Evolutionary conservation across 78 protist genomes (phyloP), one percentile per base, ranked within the genome.

Genomic region (Protostelium mycophagum): DNA sequence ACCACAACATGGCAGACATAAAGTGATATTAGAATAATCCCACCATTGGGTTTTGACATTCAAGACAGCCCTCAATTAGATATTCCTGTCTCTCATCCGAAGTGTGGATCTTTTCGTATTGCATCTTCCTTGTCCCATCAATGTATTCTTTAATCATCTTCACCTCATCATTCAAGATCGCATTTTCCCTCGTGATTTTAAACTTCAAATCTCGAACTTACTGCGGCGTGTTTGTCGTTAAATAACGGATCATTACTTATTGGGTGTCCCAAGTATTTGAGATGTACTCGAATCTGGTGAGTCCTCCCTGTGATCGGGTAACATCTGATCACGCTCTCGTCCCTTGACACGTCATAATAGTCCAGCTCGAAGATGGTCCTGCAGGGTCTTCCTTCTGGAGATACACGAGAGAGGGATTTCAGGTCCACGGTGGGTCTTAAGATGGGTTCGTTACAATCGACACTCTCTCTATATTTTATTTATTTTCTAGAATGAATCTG

Each of bases 201-300:
- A n/a, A n/a, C n/a, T n/a, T n/a, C n/a, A n/a, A n/a, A n/a, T n/a
- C n/a, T n/a, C n/a, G 73, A 25, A 25, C 73, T 51, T 16, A 51
- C 73, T 16, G 73, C 73, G 5, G 73, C 73, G 16, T 51, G 16
- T 51, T 5, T 51, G 5, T 5, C 31, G 63, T 92, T 92, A 85
- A 97, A 97, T 0, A 94, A 0, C 28, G 97, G 93, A 84, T 97
- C 99, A 83, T 97, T 93, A 37, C 36, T 84, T 37, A 97, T 97
- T 35, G 99, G 99, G 35, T 85, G 83, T 28, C 96, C 96, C 0
- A 88, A 1, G 91, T 93, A 63, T 85, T 92, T 93, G 1, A 97
- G 91, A 37, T 97, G 99, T 1, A 97, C 73, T 1, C 99, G 93
- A n/a, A 97, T 96, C 85, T 97, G 99, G 85, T 97, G 99, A 1